These are phyloP conservation scores for Phylloporus sp. DNA, from an alignment of 768 basidiomycete genomes.

Conservation along the genomic window DNA sequence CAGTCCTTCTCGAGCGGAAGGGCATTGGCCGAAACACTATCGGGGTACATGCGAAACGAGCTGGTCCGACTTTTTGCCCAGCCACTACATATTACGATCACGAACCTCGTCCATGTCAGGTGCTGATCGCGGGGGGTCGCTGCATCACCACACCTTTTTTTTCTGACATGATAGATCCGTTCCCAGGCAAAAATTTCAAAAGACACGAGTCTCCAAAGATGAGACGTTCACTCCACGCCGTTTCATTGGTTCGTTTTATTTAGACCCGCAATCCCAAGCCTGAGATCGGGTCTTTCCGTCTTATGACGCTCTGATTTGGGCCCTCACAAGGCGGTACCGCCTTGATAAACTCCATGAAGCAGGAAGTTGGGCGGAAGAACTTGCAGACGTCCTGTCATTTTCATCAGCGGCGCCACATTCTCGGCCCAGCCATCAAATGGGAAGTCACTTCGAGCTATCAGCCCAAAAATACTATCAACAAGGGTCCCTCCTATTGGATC, in stretches of 20 bases:
- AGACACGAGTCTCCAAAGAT: constrained; percentile 2
- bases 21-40: constrained; percentile 20
- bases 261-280: not conserved
- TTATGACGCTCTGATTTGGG: too few relatives aligned
- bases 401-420: constrained; percentile 6
- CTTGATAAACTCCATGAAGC: constrained; percentile 17
- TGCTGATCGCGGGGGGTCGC: too few relatives aligned
- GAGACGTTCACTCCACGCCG: not conserved
- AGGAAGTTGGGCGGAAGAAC: constrained; percentile 11
- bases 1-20: constrained; percentile 16
- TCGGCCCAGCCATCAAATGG: constrained; percentile 4
- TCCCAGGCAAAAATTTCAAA: constrained; percentile 13
- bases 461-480: constrained; percentile 8
- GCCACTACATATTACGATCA: not conserved
- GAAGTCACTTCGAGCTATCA: not conserved
- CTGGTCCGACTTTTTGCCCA: not conserved
- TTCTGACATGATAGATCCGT: constrained; percentile 6
- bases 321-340: too few relatives aligned
- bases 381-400: constrained; percentile 6
- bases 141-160: not conserved
- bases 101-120: too few relatives aligned
- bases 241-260: too few relatives aligned
- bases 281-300: constrained; percentile 3
- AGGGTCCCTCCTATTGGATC: not conserved
- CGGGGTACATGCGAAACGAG: constrained; percentile 5